Evolutionary conservation across 2,329 filamentous ascomycete species (phyloP), one percentile per base, ranked within the genome.

Genomic region (Arthroderma sp.): DNA sequence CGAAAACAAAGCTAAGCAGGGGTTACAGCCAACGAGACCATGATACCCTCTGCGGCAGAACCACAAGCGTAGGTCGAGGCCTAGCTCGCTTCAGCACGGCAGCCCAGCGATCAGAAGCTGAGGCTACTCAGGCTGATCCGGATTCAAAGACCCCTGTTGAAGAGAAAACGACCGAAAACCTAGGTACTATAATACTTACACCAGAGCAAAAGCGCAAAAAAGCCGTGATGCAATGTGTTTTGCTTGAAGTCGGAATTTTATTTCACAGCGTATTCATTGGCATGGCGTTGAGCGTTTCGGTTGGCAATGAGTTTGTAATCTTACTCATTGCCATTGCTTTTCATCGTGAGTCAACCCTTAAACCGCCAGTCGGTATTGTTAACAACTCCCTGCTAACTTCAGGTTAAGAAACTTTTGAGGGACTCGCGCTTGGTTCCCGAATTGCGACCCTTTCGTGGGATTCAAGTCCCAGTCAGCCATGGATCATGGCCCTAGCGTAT

Each of bases 401-500:
- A 11, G 30, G 7, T 38, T 7, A 36, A 63, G 60, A 63, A 59
- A 59, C 57, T 4, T 62, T 62, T 38, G 60, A 62, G 48, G 60
- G 60, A 0, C 53, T 62, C 3, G 60, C 60, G 2, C 50, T 62
- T 4, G 60, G 60, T 3, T 59, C 60, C 6, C 57, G 60, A 5
- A 62, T 62, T 33, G 55, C 59, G 10, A 49, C 54, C 1, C 53
- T 62, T 2, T 51, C 55, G 4, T 62, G 59, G 59, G 53, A 53
- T 2, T 48, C 53, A 4, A 50, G 53, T 8, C 56, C 58, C 11
- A 6, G 51, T 28, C 59, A 69, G 49, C 68, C 67, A 0, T 74
- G 82, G 82, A 70, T 86, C 6, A 86, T 87, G 82, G 82, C 84
- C 1, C 65, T 87, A 9, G 81, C 82, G 1, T 87, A 86, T 54